A percentile compares a stretch with the other conserved stretches of the same genome.
Evolutionary conservation across 2,329 filamentous ascomycete genomes (phyloP).

Genomic region (Cryphonectria japonica): DNA sequence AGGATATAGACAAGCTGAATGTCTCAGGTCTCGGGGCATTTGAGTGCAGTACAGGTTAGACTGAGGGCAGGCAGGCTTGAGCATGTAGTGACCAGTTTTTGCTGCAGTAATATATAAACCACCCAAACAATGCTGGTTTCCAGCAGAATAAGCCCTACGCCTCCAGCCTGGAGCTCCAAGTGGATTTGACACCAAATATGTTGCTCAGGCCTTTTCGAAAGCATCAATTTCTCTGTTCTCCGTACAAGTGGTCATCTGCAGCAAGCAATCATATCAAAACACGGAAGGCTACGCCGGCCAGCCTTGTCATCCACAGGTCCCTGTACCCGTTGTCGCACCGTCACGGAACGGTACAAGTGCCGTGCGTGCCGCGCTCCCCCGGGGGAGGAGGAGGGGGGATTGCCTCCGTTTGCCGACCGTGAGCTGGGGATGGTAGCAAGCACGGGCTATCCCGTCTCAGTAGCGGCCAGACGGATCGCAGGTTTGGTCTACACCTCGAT

Average conservation of each 20-base stretch:
- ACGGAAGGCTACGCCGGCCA: not conserved
- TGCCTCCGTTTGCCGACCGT: no score
- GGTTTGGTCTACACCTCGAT: not conserved
- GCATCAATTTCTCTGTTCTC: no score
- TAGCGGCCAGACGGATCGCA: not conserved
- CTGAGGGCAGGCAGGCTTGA: not conserved
- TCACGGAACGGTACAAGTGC: no score
- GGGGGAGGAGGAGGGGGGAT: no score
- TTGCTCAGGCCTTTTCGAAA: not conserved
- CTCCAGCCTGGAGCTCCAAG: not conserved
- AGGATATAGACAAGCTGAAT: not conserved
- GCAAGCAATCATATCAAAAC: no score
- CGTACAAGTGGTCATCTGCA: no score
- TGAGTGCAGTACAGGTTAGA: not conserved
- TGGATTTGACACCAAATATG: not conserved
- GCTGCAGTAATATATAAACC: not conserved
- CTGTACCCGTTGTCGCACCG: no score
- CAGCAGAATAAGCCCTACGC: not conserved
- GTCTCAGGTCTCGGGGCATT: not conserved
- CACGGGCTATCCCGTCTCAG: no score
- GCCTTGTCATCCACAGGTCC: not conserved
- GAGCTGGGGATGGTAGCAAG: no score
- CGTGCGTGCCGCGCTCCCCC: no score
- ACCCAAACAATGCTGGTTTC: no score
- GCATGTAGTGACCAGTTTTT: not conserved